phyloP scores from a whole-genome alignment of 2,329 filamentous ascomycete genomes.

The Ceratocystis destructans region DNA sequence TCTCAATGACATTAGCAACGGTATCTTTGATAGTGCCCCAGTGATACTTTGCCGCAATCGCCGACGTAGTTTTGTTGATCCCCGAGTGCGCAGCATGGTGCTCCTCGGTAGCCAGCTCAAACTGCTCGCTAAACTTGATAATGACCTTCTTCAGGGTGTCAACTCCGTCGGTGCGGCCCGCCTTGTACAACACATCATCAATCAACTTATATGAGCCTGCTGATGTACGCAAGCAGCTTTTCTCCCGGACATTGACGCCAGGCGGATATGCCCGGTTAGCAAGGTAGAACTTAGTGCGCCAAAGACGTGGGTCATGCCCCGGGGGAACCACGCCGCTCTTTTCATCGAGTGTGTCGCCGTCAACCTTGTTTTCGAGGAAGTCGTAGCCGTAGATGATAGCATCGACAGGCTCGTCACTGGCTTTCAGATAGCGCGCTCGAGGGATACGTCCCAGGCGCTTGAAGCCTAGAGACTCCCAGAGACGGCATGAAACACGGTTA shows the following conservation, averaged over 20 bases:
- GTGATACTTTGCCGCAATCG: constrained; percentile 85
- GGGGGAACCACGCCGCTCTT: constrained; percentile 15
- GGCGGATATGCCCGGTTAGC: constrained; percentile 88
- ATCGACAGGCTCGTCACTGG: constrained; percentile 54
- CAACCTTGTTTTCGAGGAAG: constrained; percentile 33
- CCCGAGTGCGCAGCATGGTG: constrained; percentile 71
- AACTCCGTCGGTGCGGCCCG: constrained; percentile 26
- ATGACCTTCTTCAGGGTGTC: constrained; percentile 65
- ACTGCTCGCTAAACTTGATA: constrained; percentile 75
- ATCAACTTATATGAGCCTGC: constrained; percentile 88
- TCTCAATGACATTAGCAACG: constrained; percentile 84
- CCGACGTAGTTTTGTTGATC: constrained; percentile 95
- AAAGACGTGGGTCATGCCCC: constrained; percentile 69
- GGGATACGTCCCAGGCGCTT: constrained; percentile 80
- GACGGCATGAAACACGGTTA: constrained; percentile 75
- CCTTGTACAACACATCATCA: constrained; percentile 80
- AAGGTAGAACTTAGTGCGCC: constrained; percentile 96
- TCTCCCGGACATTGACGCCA: constrained; percentile 87
- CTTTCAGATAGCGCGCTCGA: constrained; percentile 54
- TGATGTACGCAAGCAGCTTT: constrained; percentile 82
- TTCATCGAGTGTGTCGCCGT: constrained; percentile 25
- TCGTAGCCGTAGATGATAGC: constrained; percentile 67
- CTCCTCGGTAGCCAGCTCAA: constrained; percentile 68
- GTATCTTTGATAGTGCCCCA: constrained; percentile 98
- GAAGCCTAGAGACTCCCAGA: constrained; percentile 87